Evolutionary conservation across 805 yeast species (phyloP), one percentile per base, ranked within the genome.

Genomic region (Candida endomychidarum): DNA sequence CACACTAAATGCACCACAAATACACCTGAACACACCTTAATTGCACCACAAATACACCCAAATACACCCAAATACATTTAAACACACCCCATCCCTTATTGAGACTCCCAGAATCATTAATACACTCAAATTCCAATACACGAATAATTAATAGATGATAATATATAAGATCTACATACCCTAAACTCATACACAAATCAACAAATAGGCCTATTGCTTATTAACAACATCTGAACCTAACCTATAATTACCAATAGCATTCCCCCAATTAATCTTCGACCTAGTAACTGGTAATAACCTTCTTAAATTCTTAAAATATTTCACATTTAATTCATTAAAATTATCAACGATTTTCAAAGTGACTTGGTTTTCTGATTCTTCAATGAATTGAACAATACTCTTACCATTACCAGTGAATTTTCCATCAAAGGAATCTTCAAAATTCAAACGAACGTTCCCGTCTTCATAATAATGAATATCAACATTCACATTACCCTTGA

Each of bases 401-500:
- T 56, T 49, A 3, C 65, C 62, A 29, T 43, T 45, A 3, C 63
- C 53, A 3, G 57, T 58, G 2, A 47, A 35, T 5, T 41, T 28
- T 2, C 53, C 39, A 16, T 60, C 63, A 1, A 75, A 49, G 3
- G 53, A 51, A 19, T 69, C 70, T 8, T 61, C 59, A 29, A 58
- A 66, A 45, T 77, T 80, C 53, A 93, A 75, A 38, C 91, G 75
- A 14, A 91, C 98, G 55, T 91, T 91, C 21, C 99, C 99, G 51
- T 91, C 98, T 64, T 91, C 99, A 58, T 77, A 93, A 61, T 90
- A 93, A 61, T 91, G 99, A 28, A 90, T 83, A 49, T 86, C 90
- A 22, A 89, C 74, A 15, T 59, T 61, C 24, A 87, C 72, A 5
- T 58, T 56, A 4, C 95, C 96, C 2, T 48, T 50, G 11, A 85